Percentiles rank a stretch among this genome's conserved stretches.
These are phyloP conservation scores for Aphanomyces invadans DNA, from an alignment of 352 stramenopile genomes.

Conservation along the genomic window DNA sequence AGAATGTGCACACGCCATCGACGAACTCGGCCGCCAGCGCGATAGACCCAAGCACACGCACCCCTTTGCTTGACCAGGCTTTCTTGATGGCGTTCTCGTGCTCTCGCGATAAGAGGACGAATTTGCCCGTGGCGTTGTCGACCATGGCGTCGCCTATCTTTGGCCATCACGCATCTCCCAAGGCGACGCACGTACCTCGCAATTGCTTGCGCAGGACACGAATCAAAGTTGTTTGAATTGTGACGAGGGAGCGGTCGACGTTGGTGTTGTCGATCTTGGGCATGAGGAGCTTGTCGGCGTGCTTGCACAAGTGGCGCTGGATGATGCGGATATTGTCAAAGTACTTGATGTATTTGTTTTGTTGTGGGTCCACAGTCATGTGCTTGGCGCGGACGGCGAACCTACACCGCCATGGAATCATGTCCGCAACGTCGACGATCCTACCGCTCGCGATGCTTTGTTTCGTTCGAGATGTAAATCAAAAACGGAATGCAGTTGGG, in stretches of 20 bases:
- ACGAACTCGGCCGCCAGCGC: too few species aligned
- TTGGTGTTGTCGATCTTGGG: slow-evolving; percentile 87
- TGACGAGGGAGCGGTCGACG: slow-evolving; percentile 75
- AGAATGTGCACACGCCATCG: too few species aligned
- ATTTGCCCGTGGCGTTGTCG: slow-evolving; percentile 72
- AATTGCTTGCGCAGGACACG: slow-evolving; percentile 74
- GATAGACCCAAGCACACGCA: slow-evolving; percentile 25
- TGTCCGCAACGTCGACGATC: too few species aligned
- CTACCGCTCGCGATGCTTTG: slow-evolving; percentile 70
- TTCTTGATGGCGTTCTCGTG: slow-evolving; percentile 85
- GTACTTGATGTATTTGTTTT: slow-evolving; percentile 89
- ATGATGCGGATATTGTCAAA: slow-evolving; percentile 88
- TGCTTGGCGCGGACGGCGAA: slow-evolving; percentile 76
- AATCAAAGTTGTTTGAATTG: slow-evolving; percentile 79
- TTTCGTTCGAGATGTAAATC: slow-evolving; percentile 86
- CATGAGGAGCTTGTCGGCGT: slow-evolving; percentile 78
- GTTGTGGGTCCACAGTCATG: slow-evolving; percentile 84
- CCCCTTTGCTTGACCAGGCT: slow-evolving; percentile 78
- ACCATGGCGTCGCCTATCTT: slow-evolving; percentile 46
- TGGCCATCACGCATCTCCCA: neutral
- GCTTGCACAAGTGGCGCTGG: slow-evolving; percentile 77
- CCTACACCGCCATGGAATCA: neutral
- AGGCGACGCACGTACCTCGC: slow-evolving; percentile 30
- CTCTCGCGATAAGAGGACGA: slow-evolving; percentile 76
- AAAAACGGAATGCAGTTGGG: slow-evolving; percentile 81